A percentile compares a stretch with the other conserved stretches of the same genome.
Evolutionary conservation across 768 basidiomycete genomes (phyloP).

Genomic region (Lactarius tabidus): DNA sequence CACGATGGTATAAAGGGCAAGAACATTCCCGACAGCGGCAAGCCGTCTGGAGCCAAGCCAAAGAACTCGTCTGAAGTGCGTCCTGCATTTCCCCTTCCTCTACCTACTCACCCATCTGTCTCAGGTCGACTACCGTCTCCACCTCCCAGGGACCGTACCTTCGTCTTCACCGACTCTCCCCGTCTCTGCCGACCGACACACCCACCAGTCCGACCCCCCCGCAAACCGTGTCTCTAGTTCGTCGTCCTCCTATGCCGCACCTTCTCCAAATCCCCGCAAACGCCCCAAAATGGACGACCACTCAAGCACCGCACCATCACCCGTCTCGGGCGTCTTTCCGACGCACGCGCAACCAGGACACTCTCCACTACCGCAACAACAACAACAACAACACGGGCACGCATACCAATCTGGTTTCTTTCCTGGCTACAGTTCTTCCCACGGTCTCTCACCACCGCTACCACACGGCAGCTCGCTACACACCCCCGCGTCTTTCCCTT

Average conservation of each 20-base stretch:
- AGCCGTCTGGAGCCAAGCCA: slow-evolving; percentile 10
- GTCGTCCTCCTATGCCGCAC: slow-evolving; percentile 8
- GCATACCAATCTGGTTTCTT: slow-evolving; percentile 12
- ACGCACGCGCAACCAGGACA: slow-evolving; percentile 6
- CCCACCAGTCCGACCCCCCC: slow-evolving; percentile 21
- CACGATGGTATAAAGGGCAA: slow-evolving; percentile 25
- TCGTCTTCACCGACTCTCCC: slow-evolving; percentile 27
- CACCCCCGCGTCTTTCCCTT: slow-evolving; percentile 12
- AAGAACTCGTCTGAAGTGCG: slow-evolving; percentile 26
- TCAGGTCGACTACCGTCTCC: slow-evolving; percentile 29
- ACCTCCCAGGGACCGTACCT: slow-evolving; percentile 9
- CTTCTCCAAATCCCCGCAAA: slow-evolving; percentile 21
- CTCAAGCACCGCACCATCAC: slow-evolving; percentile 2
- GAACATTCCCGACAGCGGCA: slow-evolving; percentile 19
- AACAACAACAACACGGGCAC: not conserved
- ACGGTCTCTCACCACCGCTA: slow-evolving; percentile 5
- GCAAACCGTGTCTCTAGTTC: slow-evolving; percentile 21
- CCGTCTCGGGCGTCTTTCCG: slow-evolving; percentile 10
- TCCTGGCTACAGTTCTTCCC: not conserved
- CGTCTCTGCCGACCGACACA: slow-evolving; percentile 31
- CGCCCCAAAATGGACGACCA: slow-evolving; percentile 13
- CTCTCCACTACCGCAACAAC: not conserved
- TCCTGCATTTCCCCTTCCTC: slow-evolving; percentile 17
- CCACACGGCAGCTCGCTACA: slow-evolving; percentile 2
- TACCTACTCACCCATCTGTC: not conserved